phyloP scores from a whole-genome alignment of 176 grass and related monocot genomes.

The Tillandsia leiboldiana region DNA sequence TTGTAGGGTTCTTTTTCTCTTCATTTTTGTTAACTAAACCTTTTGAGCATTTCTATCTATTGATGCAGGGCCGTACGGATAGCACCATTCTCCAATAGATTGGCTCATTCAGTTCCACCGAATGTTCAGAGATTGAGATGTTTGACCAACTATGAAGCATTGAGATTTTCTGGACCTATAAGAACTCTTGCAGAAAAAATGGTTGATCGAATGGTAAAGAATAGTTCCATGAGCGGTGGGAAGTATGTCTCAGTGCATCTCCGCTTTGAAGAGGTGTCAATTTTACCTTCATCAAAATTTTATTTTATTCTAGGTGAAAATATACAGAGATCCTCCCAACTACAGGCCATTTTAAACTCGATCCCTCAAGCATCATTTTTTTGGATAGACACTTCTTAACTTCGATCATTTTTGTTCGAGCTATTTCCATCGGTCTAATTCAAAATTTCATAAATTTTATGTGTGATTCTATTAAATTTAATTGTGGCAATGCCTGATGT shows the following conservation, averaged over 20 bases:
- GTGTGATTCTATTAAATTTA: not conserved
- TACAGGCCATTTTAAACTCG: no score
- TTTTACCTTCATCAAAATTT: not conserved
- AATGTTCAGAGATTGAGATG: constrained; percentile 74
- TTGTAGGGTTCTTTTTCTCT: not conserved
- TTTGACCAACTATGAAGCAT: constrained; percentile 76
- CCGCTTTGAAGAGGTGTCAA: constrained; percentile 84
- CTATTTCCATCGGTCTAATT: no score
- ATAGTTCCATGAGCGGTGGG: constrained; percentile 48
- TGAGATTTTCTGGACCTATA: constrained; percentile 83
- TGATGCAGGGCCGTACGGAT: constrained; percentile 72
- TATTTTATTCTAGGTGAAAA: not conserved
- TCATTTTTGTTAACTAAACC: not conserved
- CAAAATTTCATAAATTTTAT: no score
- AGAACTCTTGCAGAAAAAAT: constrained; percentile 58
- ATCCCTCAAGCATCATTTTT: no score
- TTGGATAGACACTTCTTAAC: no score
- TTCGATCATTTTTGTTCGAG: no score
- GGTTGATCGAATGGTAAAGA: constrained; percentile 73
- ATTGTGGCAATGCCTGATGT: constrained; percentile 9
- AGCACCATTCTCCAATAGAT: constrained; percentile 94
- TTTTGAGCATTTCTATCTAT: not conserved
- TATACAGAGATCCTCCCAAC: no score
- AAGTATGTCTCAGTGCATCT: constrained; percentile 92
- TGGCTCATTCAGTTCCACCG: constrained; percentile 55